Evolutionary conservation across 495 filamentous ascomycete genomes (phyloP).

Genomic region (Xylaria scruposa): DNA sequence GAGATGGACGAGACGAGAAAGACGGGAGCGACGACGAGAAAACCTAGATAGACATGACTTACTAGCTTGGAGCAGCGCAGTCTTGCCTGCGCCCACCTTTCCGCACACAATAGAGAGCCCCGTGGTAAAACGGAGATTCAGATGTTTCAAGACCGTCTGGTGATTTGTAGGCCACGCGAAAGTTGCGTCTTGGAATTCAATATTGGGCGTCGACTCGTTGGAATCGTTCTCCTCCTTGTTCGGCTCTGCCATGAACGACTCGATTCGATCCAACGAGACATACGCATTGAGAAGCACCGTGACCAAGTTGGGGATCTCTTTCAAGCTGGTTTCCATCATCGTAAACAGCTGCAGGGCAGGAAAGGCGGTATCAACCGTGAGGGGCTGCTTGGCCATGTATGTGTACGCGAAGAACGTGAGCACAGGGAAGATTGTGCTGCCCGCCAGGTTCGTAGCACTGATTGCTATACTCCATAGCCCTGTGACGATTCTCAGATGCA

Average conservation of each 20-base stretch:
- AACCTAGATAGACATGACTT: constrained; percentile 4
- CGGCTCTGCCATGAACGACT: constrained; percentile 83
- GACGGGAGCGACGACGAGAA: background rate
- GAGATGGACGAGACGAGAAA: too few species aligned
- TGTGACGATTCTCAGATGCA: constrained; percentile 69
- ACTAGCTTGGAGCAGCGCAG: constrained; percentile 73
- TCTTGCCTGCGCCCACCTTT: constrained; percentile 81
- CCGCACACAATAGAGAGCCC: constrained; percentile 72
- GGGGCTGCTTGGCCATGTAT: constrained; percentile 63
- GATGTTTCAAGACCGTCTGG: constrained; percentile 65
- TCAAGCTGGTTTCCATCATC: constrained; percentile 72
- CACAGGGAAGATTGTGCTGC: constrained; percentile 75
- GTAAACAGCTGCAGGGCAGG: constrained; percentile 79
- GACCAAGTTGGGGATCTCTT: constrained; percentile 73
- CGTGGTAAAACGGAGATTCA: constrained; percentile 64
- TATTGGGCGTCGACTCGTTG: constrained; percentile 34
- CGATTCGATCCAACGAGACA: constrained; percentile 77
- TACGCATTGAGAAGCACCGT: constrained; percentile 75
- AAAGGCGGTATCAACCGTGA: constrained; percentile 81
- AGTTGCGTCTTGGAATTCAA: constrained; percentile 66
- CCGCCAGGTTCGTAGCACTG: constrained; percentile 65
- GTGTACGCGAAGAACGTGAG: constrained; percentile 82
- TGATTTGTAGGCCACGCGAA: constrained; percentile 78
- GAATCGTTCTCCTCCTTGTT: constrained; percentile 61
- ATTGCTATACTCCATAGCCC: constrained; percentile 66